A percentile compares a stretch with the other conserved stretches of the same genome.
These are phyloP conservation scores for Aspergillus cristatus DNA, from an alignment of 495 filamentous ascomycete species.

Conservation along the genomic window DNA sequence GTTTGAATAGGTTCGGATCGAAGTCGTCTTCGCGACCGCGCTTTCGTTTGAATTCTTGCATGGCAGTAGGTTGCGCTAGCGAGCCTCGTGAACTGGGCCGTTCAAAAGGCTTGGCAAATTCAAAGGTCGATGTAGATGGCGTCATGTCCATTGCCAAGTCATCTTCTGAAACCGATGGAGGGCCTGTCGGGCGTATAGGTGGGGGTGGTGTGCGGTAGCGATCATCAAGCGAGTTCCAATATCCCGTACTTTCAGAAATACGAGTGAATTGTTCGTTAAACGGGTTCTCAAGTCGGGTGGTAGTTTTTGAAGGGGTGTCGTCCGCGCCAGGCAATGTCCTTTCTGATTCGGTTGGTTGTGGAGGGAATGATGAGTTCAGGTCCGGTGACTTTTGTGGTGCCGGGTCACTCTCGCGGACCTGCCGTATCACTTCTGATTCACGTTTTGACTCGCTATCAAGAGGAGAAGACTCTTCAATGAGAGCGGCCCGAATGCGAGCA, in stretches of 20 bases:
- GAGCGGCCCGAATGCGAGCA: constrained; percentile 80
- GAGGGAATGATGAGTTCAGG: constrained; percentile 27
- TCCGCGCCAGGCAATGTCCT: constrained; percentile 34
- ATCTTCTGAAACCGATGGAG: constrained; percentile 58
- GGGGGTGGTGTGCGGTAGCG: constrained; percentile 58
- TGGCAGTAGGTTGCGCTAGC: constrained; percentile 32
- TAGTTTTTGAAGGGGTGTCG: constrained; percentile 50
- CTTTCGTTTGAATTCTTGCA: constrained; percentile 67
- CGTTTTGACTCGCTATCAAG: constrained; percentile 81
- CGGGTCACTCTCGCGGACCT: constrained; percentile 70
- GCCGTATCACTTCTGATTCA: constrained; percentile 89
- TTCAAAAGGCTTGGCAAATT: constrained; percentile 23
- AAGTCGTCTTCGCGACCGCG: constrained; percentile 86
- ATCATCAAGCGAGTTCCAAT: constrained; percentile 71
- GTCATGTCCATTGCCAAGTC: constrained; percentile 72
- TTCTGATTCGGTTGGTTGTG: constrained; percentile 36
- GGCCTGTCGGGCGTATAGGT: constrained; percentile 41
- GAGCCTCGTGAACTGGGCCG: constrained; percentile 37
- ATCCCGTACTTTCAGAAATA: constrained; percentile 62
- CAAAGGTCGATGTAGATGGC: constrained; percentile 35
- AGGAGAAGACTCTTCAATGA: constrained; percentile 79
- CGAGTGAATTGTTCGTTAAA: constrained; percentile 65
- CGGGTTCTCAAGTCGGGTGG: constrained; percentile 43
- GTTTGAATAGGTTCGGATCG: constrained; percentile 82
- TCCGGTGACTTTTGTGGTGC: constrained; percentile 32